Conservation (phyloP, 192 early-diverging fungal species). For the Pilaira anomala region DNA sequence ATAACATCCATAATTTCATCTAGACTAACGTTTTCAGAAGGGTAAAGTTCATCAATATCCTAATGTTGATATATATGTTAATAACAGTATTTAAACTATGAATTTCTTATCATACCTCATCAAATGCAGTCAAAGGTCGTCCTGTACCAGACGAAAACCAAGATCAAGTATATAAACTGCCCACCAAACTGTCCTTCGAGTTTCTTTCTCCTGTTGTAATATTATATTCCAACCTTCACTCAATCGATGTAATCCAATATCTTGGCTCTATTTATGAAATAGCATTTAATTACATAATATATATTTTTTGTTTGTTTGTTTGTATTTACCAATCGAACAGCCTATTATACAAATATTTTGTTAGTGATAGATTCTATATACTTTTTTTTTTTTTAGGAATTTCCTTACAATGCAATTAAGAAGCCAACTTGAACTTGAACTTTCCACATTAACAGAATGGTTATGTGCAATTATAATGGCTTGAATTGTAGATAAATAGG, state of each 20-base stretch:
- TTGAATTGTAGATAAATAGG: conserved; percentile 27
- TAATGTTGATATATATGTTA: neutral
- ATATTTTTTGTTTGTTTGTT: neutral
- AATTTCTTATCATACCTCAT: conserved; percentile 7
- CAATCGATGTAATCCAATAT: conserved; percentile 21
- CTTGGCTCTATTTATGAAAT: neutral
- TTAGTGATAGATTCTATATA: neutral
- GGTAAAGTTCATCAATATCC: conserved; percentile 29
- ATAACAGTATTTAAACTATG: too few species aligned
- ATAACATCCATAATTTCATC: conserved; percentile 26
- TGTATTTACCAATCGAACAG: conserved; percentile 10
- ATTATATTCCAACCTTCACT: neutral
- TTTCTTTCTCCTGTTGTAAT: conserved; percentile 12
- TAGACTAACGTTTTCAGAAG: conserved; percentile 18
- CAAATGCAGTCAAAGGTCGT: conserved; percentile 13
- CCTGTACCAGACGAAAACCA: conserved; percentile 21
- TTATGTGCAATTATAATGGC: conserved; percentile 30
- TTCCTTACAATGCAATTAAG: conserved; percentile 17
- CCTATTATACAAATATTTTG: neutral
- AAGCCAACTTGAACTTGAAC: conserved; percentile 28
- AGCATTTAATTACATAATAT: neutral
- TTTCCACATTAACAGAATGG: conserved; percentile 20
- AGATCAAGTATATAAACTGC: conserved; percentile 14
- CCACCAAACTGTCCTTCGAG: conserved; percentile 11
- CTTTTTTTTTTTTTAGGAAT: neutral